Conservation (phyloP, 805 yeast genomes). For the Zygotorulaspora sp. region DNA sequence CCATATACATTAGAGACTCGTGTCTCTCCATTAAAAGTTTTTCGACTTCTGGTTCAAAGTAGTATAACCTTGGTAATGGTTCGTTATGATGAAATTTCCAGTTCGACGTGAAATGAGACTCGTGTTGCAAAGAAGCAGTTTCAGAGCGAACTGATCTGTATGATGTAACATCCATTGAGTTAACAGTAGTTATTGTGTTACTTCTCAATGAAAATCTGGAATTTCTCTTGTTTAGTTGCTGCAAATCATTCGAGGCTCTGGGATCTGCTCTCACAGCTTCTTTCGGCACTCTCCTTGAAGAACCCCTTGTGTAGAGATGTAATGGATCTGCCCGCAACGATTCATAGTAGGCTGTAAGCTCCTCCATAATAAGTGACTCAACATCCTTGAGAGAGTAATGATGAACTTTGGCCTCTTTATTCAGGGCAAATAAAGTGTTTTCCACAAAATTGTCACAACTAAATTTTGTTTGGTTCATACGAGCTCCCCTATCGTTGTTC, state of each 20-base stretch:
- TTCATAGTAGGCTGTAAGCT: conserved; percentile 23
- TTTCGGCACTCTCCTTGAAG: conserved; percentile 2
- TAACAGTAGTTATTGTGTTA: conserved; percentile 4
- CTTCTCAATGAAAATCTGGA: conserved; percentile 10
- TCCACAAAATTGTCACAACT: conserved; percentile 42
- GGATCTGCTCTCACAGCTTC: conserved; percentile 2
- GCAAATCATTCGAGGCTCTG: conserved; percentile 1
- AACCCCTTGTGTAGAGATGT: conserved; percentile 19
- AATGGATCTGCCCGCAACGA: conserved; percentile 21
- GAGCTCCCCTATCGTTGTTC: conserved; percentile 47
- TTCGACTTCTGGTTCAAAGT: conserved; percentile 25
- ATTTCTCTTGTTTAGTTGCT: conserved; percentile 3
- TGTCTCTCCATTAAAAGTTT: conserved; percentile 13
- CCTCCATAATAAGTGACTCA: conserved; percentile 16
- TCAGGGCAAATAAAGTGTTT: conserved; percentile 48
- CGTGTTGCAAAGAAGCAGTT: conserved; percentile 9
- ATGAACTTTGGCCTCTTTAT: conserved; percentile 21
- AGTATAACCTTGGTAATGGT: conserved; percentile 23
- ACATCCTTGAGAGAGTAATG: conserved; percentile 11
- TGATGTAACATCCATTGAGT: conserved; percentile 5
- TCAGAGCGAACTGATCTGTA: conserved; percentile 10
- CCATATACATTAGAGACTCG: conserved; percentile 28
- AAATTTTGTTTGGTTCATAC: conserved; percentile 29
- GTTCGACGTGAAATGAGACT: conserved; percentile 20
- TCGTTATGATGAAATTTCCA: conserved; percentile 27